phyloP scores from a whole-genome alignment of 805 yeast species.

The Candida xiaguanensis region DNA sequence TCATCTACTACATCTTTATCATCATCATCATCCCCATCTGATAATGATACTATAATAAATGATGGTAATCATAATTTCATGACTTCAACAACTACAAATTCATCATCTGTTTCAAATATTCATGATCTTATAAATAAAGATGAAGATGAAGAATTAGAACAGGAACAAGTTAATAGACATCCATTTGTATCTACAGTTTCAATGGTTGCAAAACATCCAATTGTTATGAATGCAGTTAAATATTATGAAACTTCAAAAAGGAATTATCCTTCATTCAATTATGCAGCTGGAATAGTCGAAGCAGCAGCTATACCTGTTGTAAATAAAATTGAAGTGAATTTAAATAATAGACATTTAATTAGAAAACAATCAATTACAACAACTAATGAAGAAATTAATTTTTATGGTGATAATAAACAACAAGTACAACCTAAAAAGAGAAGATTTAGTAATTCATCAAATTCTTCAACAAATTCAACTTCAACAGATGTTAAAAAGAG shows the following conservation, averaged over 20 bases:
- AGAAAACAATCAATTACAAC: constrained; percentile 4
- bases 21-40: constrained; percentile 18
- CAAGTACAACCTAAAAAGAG: constrained; percentile 14
- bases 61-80: neutral
- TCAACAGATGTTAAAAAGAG: constrained; percentile 63
- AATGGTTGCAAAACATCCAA: constrained; percentile 36
- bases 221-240: constrained; percentile 47
- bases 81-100: constrained; percentile 4
- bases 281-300: constrained; percentile 60
- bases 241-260: constrained; percentile 44
- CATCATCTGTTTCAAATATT: constrained; percentile 4
- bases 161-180: constrained; percentile 24
- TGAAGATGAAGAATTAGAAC: neutral
- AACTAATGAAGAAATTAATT: constrained; percentile 9
- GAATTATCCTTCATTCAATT: constrained; percentile 48
- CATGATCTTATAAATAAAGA: constrained; percentile 5
- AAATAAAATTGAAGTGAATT: constrained; percentile 43
- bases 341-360: constrained; percentile 36
- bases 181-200: constrained; percentile 38
- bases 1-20: neutral
- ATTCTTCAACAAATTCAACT: constrained; percentile 2
- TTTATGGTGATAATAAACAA: constrained; percentile 9
- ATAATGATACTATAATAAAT: constrained; percentile 8
- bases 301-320: constrained; percentile 54
- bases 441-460: constrained; percentile 16